Base-by-base conservation (phyloP, 2,329 filamentous ascomycete genomes). In the Cadophora malorum region DNA sequence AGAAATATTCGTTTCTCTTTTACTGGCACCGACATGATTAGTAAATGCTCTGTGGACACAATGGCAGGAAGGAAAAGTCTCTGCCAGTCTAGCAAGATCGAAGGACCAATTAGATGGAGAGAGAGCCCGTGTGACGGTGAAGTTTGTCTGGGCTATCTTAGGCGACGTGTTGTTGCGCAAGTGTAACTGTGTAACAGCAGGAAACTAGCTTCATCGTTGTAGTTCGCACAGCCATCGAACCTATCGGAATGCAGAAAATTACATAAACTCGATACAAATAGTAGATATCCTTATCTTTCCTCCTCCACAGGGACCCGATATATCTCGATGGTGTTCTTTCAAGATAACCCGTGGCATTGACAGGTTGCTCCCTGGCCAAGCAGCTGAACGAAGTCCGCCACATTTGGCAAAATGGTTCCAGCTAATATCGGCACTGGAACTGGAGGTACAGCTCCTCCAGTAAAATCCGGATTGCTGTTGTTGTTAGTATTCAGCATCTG, bases 281-380 rank as follows among this genome's bases (percentile, higher is more conserved):
- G 6, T 12, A 45, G 41, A 16, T 10, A 19, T 45, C 16, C 41
- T 45, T 19, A 45, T 45, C 1, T 1, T 45, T 19, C 41, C 2
- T 14, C 6, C 14, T 45, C 14, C 41, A 19, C 16, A 45, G 2
- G 41, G 14, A 45, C 14, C 16, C 41, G 12, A 19, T 28, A 45
- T 19, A 45, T 45, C 41, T 45, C 12, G 41, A 45, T 16, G 41
- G 16, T 6, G 16, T 5, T 25, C 16, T 55, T 2, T 56, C 21
- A 45, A 23, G 56, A 61, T 4, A 52, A n/a, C 12, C 47, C 55
- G 60, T 66, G 61, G 10, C 47, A 31, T 31, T 64, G 49, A 45
- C 64, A 66, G 23, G 25, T 61, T 6, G 64, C 56, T 7, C 45
- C 64, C 23, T 47, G 31, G n/a, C 58, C 64, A 53, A 66, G 33